Conservation (phyloP, 176 grass and related monocot species). For the Pontederia paniculata region DNA sequence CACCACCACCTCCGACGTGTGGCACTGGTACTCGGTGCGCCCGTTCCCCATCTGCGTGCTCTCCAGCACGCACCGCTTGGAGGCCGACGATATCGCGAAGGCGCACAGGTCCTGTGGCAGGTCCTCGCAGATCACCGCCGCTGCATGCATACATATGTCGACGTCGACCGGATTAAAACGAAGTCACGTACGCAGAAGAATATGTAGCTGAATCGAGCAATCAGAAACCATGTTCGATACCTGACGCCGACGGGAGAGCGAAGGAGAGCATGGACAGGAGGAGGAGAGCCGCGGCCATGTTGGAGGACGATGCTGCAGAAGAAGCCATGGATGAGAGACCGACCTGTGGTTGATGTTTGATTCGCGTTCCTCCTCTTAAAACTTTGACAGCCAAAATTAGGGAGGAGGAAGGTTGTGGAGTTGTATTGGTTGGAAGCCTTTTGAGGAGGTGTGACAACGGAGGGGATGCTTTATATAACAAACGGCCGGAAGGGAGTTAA, state of each 20-base stretch:
- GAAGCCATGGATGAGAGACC: background rate
- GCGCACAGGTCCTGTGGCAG: conserved; percentile 44
- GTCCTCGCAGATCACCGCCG: conserved; percentile 60
- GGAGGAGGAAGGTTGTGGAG: no score
- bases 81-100: conserved; percentile 52
- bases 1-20: conserved; percentile 28
- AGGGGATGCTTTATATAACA: no score
- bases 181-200: background rate
- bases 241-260: background rate
- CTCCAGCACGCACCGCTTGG: conserved; percentile 64
- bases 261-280: background rate
- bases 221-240: background rate
- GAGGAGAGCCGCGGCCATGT: background rate
- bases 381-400: no score
- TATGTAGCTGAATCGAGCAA: no score
- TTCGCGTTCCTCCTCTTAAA: no score
- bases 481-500: no score
- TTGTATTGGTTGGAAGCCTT: no score
- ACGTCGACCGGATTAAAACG: background rate
- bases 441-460: no score
- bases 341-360: no score
- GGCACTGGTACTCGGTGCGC: conserved; percentile 21
- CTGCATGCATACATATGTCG: background rate
- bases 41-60: conserved; percentile 24
- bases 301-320: background rate